phyloP scores from a whole-genome alignment of 805 yeast genomes.

The Schwanniomyces sp. region DNA sequence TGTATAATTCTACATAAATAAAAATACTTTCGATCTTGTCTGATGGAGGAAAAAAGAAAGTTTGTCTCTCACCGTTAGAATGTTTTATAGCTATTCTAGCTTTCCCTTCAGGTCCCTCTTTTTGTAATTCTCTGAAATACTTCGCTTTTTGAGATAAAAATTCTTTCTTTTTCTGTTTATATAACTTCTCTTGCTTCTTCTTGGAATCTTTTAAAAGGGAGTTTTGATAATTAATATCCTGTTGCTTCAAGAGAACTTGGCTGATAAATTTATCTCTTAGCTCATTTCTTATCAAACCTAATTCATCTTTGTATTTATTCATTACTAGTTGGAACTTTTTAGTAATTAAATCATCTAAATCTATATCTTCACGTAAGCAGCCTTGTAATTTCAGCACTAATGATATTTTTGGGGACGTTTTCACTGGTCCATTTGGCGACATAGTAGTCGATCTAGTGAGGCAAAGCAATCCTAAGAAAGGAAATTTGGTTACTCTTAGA shows the following conservation, averaged over 20 bases:
- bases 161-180: slow-evolving; percentile 36
- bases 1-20: slow-evolving; percentile 31
- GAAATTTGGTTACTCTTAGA: slow-evolving; percentile 69
- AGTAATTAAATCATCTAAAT: slow-evolving; percentile 29
- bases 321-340: slow-evolving; percentile 45
- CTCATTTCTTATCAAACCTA: slow-evolving; percentile 61
- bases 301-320: slow-evolving; percentile 59
- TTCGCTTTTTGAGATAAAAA: slow-evolving; percentile 28
- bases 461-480: slow-evolving; percentile 78
- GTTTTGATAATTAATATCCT: slow-evolving; percentile 73
- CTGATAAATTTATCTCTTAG: slow-evolving; percentile 59
- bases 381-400: slow-evolving; percentile 68
- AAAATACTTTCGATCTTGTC: slow-evolving; percentile 30
- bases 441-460: slow-evolving; percentile 56
- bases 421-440: slow-evolving; percentile 56
- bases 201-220: slow-evolving; percentile 68
- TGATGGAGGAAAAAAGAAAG: slow-evolving; percentile 30
- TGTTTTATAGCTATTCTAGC: slow-evolving; percentile 74
- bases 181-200: slow-evolving; percentile 32
- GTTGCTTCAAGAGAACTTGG: slow-evolving; percentile 62
- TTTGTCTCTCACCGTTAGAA: slow-evolving; percentile 58
- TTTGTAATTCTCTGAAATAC: slow-evolving; percentile 19
- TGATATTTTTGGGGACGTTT: slow-evolving; percentile 56
- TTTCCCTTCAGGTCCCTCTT: slow-evolving; percentile 15
- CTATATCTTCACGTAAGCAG: slow-evolving; percentile 42